Base-by-base conservation (phyloP, 2,329 filamentous ascomycete genomes). In the Zasmidium citrigriseum region DNA sequence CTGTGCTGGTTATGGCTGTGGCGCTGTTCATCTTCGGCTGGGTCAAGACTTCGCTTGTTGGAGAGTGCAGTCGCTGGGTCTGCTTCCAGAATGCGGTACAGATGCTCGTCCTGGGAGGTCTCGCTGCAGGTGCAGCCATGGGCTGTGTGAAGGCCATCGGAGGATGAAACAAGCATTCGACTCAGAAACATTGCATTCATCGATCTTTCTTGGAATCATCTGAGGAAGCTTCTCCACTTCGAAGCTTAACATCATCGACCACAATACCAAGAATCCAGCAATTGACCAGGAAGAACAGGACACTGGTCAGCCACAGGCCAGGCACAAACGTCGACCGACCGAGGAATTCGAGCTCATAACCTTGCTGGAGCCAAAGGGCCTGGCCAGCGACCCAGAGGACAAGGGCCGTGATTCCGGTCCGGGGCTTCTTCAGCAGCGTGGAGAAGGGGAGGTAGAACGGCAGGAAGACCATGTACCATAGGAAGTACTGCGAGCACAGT, bases 391-490 rank as follows among this genome's bases (percentile, higher is more conserved):
- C 76, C 95, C 95, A 99, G 3, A 93, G 76, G 1, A 77, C 67
- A 4, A 90, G 78, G 0, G 90, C 90, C 0, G 78, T 67, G 1
- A 89, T 59, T 1, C 95, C 95, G 2, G 89, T 75, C 4, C 70
- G 69, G 0, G 85, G 85, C 2, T 77, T 80, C 3, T 73, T 76
- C 0, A 96, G 76, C 14, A 97, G 82, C 0, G 89, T 88, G 0
- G 93, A 97, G 38, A 78, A 78, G 0, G 93, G 92, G 0, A 99
- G 86, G 72, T 97, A 96, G 51, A 97, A 87, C 0, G 95, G 95
- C 2, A 98, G 80, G 67, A 99, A 90, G 64, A 97, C 86, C 76
- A 97, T 87, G 76, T 99, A 98, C 95, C 95, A 99, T 51, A 99
- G 84, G 75, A 99, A 99, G 74, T 99, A 99, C 91, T 96, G 51